Evolutionary conservation across 257 asterid genomes (phyloP), one percentile per base, ranked within the genome.

Genomic region (Fraxinus quadrangulata): DNA sequence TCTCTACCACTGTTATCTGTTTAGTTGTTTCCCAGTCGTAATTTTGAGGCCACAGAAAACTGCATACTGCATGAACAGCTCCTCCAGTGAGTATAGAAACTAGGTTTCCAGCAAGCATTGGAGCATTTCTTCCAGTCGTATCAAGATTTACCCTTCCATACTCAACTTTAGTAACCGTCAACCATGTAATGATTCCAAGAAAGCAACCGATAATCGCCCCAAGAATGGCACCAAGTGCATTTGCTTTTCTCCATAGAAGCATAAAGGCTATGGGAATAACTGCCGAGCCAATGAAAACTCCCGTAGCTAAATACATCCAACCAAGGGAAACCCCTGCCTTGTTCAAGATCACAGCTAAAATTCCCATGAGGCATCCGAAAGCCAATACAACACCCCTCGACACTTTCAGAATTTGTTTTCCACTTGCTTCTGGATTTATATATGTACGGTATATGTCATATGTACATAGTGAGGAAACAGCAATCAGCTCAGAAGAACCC

Each of bases 231-330:
- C 97, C 98, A 1, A 63, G 49, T 51, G 96, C 89, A 14, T 91
- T 94, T 51, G 98, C 98, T 78, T 92, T 92, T 67, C 82, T 77
- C 98, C 97, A 94, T 12, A 94, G 85, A 59, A 94, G 96, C 98
- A 94, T 86, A 85, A 94, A 90, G 16, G 97, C 98, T 81, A 94
- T 91, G 78, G 98, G 98, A 39, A 91, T 5, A 74, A 94, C 98
- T 5, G 97, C 98, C 1, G 97, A 92, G 0, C 97, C 98, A 5
- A 94, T 89, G 85, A 94, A 90, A 7, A 92, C 94, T 51, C 97
- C 98, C 97, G 84, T 91, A 5, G 97, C 97, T 45, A 94, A 86
- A 74, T 94, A 94, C 97, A 94, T 94, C 98, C 97, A 94, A 31
- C 97, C 97, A 1, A 94, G 91, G 24, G 98, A 92, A 54, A 94